Evolutionary conservation across 805 yeast species (phyloP).

Genomic region (Zygosaccharomyces siamensis): DNA sequence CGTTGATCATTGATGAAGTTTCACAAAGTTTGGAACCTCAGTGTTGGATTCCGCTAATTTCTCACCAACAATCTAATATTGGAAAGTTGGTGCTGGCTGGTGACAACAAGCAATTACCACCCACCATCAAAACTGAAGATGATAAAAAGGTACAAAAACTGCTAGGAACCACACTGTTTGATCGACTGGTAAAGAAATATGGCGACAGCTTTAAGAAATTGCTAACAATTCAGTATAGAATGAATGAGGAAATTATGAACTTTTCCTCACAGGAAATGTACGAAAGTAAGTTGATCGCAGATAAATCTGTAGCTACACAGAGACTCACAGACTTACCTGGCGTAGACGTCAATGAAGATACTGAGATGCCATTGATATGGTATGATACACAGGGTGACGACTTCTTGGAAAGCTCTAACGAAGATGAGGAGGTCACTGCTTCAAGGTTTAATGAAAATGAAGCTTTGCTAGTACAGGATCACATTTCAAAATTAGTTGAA

Average conservation of each 20-base stretch:
- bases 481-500: conserved; percentile 47
- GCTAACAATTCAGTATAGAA: conserved; percentile 77
- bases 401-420: conserved; percentile 54
- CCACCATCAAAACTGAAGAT: conserved; percentile 66
- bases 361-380: conserved; percentile 63
- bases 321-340: conserved; percentile 52
- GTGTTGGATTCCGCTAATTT: conserved; percentile 88
- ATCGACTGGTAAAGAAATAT: conserved; percentile 55
- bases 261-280: conserved; percentile 71
- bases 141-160: conserved; percentile 39
- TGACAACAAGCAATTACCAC: conserved; percentile 88
- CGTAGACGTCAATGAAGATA: conserved; percentile 48
- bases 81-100: conserved; percentile 78
- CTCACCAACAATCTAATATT: conserved; percentile 48
- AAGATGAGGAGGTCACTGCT: conserved; percentile 31
- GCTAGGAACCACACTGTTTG: conserved; percentile 72
- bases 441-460: conserved; percentile 81
- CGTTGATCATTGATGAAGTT: conserved; percentile 89
- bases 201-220: conserved; percentile 49
- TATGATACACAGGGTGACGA: conserved; percentile 92
- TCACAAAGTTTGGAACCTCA: conserved; percentile 93
- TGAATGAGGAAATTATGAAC: conserved; percentile 73
- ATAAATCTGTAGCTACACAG: conserved; percentile 48
- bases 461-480: conserved; percentile 53
- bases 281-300: conserved; percentile 58